phyloP scores from a whole-genome alignment of 345 rosid genomes.

The Atalantia buxifolia region DNA sequence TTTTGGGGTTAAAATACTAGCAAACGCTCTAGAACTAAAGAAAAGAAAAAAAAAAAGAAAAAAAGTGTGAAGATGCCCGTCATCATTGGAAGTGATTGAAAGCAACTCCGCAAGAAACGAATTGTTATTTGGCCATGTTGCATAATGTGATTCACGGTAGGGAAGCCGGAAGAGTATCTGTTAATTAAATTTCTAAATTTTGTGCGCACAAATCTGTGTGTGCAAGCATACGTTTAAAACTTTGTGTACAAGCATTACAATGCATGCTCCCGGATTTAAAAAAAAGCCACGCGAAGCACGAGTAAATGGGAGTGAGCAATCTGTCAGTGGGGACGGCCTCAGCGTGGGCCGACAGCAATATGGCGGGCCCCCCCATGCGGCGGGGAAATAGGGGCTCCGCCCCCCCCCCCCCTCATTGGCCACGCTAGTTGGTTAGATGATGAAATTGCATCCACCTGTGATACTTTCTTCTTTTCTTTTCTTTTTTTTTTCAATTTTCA shows the following conservation, averaged over 20 bases:
- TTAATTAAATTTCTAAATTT: background rate
- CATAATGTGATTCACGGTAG: background rate
- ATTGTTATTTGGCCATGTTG: background rate
- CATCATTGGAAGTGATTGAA: background rate
- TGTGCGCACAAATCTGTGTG: background rate
- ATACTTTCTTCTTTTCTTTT: too few species aligned
- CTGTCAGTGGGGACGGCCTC: conserved; percentile 21
- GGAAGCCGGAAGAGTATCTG: too few species aligned
- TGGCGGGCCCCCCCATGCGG: conserved; percentile 35
- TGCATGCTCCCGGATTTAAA: background rate
- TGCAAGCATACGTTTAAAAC: background rate
- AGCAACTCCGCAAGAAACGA: background rate
- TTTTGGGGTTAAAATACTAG: too few species aligned
- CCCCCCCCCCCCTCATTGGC: background rate
- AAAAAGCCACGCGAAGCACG: conserved; percentile 32
- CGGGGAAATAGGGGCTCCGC: conserved; percentile 28
- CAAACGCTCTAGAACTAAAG: too few species aligned
- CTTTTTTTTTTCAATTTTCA: background rate
- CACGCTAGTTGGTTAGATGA: background rate
- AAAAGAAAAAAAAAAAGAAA: too few species aligned
- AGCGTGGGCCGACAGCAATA: conserved; percentile 47
- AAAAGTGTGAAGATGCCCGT: background rate
- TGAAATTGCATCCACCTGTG: background rate
- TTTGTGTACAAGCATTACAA: background rate
- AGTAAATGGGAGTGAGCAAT: conserved; percentile 23